A percentile compares a stretch with the other conserved stretches of the same genome.
phyloP scores from a whole-genome alignment of 2,329 filamentous ascomycete genomes.

The Ascochyta rabiei region DNA sequence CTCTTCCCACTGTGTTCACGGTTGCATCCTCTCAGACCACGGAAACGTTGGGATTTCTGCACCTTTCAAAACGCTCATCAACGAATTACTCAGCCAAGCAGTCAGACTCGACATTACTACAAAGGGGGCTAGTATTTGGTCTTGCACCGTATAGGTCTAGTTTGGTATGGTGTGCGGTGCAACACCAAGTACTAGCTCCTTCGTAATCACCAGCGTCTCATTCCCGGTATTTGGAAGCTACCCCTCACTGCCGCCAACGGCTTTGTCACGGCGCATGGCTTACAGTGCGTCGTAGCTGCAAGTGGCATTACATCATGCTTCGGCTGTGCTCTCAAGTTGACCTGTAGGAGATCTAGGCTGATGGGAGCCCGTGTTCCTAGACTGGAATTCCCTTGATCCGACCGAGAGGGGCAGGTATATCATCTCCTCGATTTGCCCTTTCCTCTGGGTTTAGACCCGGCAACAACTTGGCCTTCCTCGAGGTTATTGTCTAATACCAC shows the following conservation, averaged over 20 bases:
- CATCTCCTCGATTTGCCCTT: background rate
- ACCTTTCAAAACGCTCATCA: too few species aligned
- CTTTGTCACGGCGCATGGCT: constrained; percentile 6
- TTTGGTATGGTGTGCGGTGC: too few species aligned
- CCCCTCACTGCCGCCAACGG: constrained; percentile 13
- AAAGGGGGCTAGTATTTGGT: too few species aligned
- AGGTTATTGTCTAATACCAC: background rate
- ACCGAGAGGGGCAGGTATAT: constrained; percentile 11
- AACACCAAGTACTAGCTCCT: too few species aligned
- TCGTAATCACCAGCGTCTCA: background rate
- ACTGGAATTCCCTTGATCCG: background rate
- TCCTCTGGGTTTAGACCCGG: too few species aligned
- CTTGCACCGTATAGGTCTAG: too few species aligned
- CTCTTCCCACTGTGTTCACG: too few species aligned
- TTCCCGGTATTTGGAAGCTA: constrained; percentile 10
- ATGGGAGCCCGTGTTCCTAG: background rate
- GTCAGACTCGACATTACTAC: background rate
- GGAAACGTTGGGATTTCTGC: too few species aligned
- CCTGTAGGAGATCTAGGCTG: background rate
- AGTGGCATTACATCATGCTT: background rate
- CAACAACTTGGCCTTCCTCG: background rate
- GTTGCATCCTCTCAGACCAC: too few species aligned
- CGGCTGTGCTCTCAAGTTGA: background rate
- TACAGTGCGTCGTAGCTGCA: background rate
- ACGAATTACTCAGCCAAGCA: too few species aligned